phyloP scores from a whole-genome alignment of 2,329 filamentous ascomycete species.

The Colletotrichum lupini region DNA sequence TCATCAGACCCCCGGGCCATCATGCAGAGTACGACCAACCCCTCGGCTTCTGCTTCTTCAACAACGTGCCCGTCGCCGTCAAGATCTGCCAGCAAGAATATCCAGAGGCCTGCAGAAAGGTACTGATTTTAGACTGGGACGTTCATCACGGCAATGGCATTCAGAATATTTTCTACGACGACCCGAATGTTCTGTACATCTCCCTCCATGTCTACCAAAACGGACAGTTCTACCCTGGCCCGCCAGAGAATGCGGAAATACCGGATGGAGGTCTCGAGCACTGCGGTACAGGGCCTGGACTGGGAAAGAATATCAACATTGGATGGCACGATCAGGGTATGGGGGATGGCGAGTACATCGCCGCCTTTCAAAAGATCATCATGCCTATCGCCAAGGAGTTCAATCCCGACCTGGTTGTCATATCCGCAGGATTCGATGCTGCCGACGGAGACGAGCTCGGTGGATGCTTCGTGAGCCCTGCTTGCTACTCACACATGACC shows the following conservation, averaged over 20 bases:
- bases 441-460: conserved; percentile 93
- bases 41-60: conserved; percentile 97
- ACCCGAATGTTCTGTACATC: conserved; percentile 95
- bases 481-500: conserved; percentile 98
- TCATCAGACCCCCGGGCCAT: conserved; percentile 94
- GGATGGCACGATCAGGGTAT: conserved; percentile 79
- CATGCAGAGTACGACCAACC: conserved; percentile 88
- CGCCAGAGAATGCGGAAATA: conserved; percentile 65
- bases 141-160: conserved; percentile 89
- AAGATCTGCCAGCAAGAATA: conserved; percentile 86
- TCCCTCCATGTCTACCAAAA: conserved; percentile 90
- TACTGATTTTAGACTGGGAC: conserved; percentile 94
- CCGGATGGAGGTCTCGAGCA: conserved; percentile 72
- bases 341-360: conserved; percentile 97
- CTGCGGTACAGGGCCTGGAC: conserved; percentile 64
- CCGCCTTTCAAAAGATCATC: conserved; percentile 93
- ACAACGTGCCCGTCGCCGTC: conserved; percentile 96
- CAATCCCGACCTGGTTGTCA: conserved; percentile 91
- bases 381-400: conserved; percentile 98
- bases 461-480: conserved; percentile 89
- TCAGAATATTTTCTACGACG: conserved; percentile 94
- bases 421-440: conserved; percentile 96
- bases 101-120: conserved; percentile 83
- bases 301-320: conserved; percentile 75
- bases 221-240: conserved; percentile 86